Evolutionary conservation across 140 eudicot genomes (phyloP), one percentile per base, ranked within the genome.

Genomic region (Erigeron philadelphicus): DNA sequence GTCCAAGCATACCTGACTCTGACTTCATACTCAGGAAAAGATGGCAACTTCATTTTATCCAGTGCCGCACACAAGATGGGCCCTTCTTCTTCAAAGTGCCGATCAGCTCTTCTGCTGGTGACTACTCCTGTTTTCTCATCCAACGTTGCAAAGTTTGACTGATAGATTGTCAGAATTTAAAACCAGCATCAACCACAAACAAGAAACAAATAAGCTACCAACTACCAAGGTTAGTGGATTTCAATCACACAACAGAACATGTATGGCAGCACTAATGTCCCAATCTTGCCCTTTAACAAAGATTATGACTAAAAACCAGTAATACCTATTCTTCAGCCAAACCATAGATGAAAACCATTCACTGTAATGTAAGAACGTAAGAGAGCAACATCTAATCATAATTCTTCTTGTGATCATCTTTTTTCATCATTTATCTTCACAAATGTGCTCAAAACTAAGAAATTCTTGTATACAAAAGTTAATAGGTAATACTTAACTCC

Each of bases 51-150:
- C 93, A 93, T 72, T 83, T 90, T 81, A 83, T 93, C 98, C 67
- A 93, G 68, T 59, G 96, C 93, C 49, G 95, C 87, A 85, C 96
- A 89, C 17, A 93, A 85, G 65, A 93, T 72, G 15, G 96, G 95
- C 38, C 98, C 98, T 84, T 86, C 98, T 82, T 93, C 98, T 86
- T 93, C 95, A 75, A 89, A 93, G 65, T 93, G 98, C 66, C 98
- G 84, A 73, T 93, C 98, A n/a, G 96, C 96, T 80, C 98, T 76
- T 76, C 98, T 82, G 80, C 96, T 89, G 64, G 82, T 83, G 16
- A 89, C 96, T 11, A 93, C 79, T 60, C 98, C 98, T 16, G 88
- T 89, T 74, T 86, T 80, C 78, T 86, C 95, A 80, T 89, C 95
- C 68, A 93, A 71, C 13, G 98, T 93, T 15, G 98, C 98, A 66